Conservation (phyloP, 306 rosid species). For the Spatholobus suberectus region DNA sequence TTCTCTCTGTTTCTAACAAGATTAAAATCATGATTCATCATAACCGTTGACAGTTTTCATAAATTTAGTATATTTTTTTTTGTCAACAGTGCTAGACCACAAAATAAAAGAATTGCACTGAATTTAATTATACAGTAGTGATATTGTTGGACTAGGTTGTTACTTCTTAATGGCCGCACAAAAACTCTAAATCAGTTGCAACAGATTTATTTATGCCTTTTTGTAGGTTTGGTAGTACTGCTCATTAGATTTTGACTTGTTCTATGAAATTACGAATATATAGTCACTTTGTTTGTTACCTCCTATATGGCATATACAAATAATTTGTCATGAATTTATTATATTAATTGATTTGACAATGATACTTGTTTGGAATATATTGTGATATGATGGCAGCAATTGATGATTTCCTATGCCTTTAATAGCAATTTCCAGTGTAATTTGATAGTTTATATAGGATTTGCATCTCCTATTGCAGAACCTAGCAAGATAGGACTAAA, state of each 20-base stretch:
- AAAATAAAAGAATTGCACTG: not conserved
- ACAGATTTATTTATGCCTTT: conserved; percentile 5
- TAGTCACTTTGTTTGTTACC: conserved; percentile 15
- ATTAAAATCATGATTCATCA: conserved; percentile 25
- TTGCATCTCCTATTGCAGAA: conserved; percentile 56
- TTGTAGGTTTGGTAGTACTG: conserved; percentile 12
- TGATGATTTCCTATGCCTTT: conserved; percentile 1
- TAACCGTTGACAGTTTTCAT: not conserved
- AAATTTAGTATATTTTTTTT: conserved; percentile 13
- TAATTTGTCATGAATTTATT: not conserved
- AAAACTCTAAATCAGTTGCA: not conserved
- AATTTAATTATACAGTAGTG: conserved; percentile 10
- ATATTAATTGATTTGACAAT: conserved; percentile 20
- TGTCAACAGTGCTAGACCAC: not conserved
- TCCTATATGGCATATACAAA: conserved; percentile 26
- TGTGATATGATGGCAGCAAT: conserved; percentile 12
- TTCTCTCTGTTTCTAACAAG: not conserved
- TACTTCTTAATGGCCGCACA: not conserved
- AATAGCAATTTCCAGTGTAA: conserved; percentile 25
- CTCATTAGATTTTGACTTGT: not conserved
- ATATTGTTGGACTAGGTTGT: conserved; percentile 29
- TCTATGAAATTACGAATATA: not conserved
- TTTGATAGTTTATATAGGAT: conserved; percentile 30
- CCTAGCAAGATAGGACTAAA: conserved; percentile 61
- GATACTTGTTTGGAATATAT: conserved; percentile 23